phyloP scores from a whole-genome alignment of 2,329 filamentous ascomycete genomes.

The Hysterium pulicare region DNA sequence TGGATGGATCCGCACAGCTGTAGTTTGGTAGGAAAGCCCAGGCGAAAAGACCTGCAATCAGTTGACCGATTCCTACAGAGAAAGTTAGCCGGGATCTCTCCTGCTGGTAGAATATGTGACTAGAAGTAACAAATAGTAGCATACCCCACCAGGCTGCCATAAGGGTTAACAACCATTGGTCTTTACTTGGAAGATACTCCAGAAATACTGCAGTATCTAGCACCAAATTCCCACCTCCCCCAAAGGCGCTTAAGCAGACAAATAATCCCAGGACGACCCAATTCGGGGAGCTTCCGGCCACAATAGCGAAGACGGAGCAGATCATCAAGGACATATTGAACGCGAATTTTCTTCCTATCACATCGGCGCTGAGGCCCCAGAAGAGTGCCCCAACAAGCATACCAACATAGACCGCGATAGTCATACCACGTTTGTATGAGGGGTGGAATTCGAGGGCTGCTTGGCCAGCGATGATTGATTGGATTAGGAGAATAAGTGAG shows the following conservation, averaged over 20 bases:
- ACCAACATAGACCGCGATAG: slow-evolving; percentile 59
- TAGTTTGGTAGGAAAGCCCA: slow-evolving; percentile 53
- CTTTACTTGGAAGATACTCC: slow-evolving; percentile 54
- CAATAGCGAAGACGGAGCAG: slow-evolving; percentile 58
- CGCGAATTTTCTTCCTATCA: slow-evolving; percentile 65
- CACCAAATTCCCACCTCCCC: slow-evolving; percentile 61
- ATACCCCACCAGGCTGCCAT: slow-evolving; percentile 57
- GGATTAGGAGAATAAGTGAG: slow-evolving; percentile 56
- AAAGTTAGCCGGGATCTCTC: too few species aligned
- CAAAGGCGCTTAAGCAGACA: slow-evolving; percentile 61
- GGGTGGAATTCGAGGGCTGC: slow-evolving; percentile 59
- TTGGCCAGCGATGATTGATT: slow-evolving; percentile 59
- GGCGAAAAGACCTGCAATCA: slow-evolving; percentile 52
- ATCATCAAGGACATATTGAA: slow-evolving; percentile 67
- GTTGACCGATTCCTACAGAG: slow-evolving; percentile 49
- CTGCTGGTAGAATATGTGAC: slow-evolving; percentile 30
- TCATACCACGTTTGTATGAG: slow-evolving; percentile 56
- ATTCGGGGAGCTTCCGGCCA: slow-evolving; percentile 64
- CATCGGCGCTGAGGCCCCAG: slow-evolving; percentile 66
- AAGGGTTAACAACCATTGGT: slow-evolving; percentile 64
- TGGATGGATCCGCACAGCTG: slow-evolving; percentile 40
- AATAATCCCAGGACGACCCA: slow-evolving; percentile 65
- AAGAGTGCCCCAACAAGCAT: slow-evolving; percentile 60
- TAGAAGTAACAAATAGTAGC: slow-evolving; percentile 2
- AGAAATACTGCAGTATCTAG: slow-evolving; percentile 60